Evolutionary conservation across 176 grass and related monocot genomes (phyloP), one percentile per base, ranked within the genome.

Genomic region (Avena sativa): DNA sequence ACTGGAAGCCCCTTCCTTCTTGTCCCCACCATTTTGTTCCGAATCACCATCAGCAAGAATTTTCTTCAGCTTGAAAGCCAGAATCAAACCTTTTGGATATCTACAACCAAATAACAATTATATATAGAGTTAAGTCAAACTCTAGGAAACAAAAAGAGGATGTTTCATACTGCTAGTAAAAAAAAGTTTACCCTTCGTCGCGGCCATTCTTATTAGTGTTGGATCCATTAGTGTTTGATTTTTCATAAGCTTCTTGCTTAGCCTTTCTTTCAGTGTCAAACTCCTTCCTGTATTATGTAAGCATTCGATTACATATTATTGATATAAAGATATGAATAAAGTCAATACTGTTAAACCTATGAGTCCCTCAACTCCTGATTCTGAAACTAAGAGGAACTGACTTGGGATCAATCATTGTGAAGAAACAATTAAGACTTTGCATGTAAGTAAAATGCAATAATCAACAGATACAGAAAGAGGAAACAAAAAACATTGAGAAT

Each of bases 1-100:
- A 69, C 87, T 60, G 8, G 57, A 32, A 86, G 65, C 26, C 82
- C 32, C 87, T 81, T 94, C 82, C 15, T 56, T 84, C 56, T 88
- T 87, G 47, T 87, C 82, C 12, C 17, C 76, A 78, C 52, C 85
- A 76, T 89, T 93, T 83, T 89, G 88, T 76, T 79, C 44, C 16
- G 46, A 17, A 19, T 38, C 49, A 79, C 77, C 60, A 87, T 83
- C 82, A 66, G 30, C 64, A 87, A 64, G 21, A 79, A 91, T 90
- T 76, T 68, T 94, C 87, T 96, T 92, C 49, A 99, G 83, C 82
- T 99, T 94, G 90, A 99, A 99, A 75, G 88, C 68, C 85, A 99
- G 70, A 79, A 99, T 87, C 70, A 94, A 76, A 58, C 97, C 97
- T 90, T 94, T 99, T n/a, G 92, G 83, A 84, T 93, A 99, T 58